A percentile compares a stretch with the other conserved stretches of the same genome.
Evolutionary conservation across 495 filamentous ascomycete species (phyloP).

Genomic region (Penicillium pulvis): DNA sequence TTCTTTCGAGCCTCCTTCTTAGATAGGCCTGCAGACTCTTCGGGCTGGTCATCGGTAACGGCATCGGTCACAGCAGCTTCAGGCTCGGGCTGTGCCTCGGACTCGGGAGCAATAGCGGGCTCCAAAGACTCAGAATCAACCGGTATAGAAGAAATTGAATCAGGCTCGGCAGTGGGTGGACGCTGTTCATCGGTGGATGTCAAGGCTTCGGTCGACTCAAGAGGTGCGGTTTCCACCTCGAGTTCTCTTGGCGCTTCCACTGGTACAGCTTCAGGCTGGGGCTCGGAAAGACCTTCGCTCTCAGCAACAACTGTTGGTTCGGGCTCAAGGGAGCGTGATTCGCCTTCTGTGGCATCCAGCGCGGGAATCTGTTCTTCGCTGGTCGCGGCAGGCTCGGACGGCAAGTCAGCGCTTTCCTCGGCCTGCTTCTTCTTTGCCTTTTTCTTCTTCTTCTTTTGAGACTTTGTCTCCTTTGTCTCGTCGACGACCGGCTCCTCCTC

Average conservation of each 20-base stretch:
- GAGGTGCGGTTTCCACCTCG: constrained; percentile 4
- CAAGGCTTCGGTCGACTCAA: constrained; percentile 3
- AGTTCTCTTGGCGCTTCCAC: constrained; percentile 9
- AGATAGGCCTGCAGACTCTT: constrained; percentile 20
- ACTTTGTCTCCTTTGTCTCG: constrained; percentile 18
- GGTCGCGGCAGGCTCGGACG: constrained; percentile 13
- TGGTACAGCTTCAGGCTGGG: constrained; percentile 7
- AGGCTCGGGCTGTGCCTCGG: constrained; percentile 7
- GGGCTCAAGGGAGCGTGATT: constrained; percentile 10
- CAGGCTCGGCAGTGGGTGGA: constrained; percentile 2
- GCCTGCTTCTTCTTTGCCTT: constrained; percentile 36
- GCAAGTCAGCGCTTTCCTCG: constrained; percentile 23
- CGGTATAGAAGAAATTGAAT: not conserved
- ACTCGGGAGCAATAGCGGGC: constrained; percentile 4
- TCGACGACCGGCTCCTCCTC: constrained; percentile 21
- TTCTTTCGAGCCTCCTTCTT: constrained; percentile 43
- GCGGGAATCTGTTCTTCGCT: constrained; percentile 3
- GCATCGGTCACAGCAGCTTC: constrained; percentile 1
- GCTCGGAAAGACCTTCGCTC: not conserved
- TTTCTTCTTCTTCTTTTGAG: constrained; percentile 44
- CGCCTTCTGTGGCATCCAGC: not conserved
- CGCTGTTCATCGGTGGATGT: not conserved
- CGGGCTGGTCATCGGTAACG: constrained; percentile 12
- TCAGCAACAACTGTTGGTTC: not conserved
- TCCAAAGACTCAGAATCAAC: not conserved